Conservation (phyloP, 306 rosid genomes). For the Cucumis hystrix region DNA sequence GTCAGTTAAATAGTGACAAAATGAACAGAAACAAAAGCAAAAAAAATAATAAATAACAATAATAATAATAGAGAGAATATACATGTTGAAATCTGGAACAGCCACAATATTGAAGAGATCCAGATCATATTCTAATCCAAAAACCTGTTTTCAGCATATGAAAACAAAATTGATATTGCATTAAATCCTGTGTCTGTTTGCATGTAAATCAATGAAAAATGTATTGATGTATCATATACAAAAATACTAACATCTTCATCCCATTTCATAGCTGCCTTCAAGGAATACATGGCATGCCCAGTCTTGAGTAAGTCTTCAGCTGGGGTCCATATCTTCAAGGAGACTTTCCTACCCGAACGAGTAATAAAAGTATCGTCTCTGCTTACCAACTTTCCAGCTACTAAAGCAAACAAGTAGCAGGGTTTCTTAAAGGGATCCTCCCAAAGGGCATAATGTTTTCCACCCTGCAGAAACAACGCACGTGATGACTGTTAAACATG, state of each 20-base stretch:
- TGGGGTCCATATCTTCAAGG: slow-evolving; percentile 94
- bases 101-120: slow-evolving; percentile 98
- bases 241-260: slow-evolving; percentile 80
- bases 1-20: neutral
- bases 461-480: slow-evolving; percentile 41
- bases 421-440: slow-evolving; percentile 99
- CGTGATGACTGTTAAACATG: neutral
- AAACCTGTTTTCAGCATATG: slow-evolving; percentile 40
- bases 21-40: neutral
- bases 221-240: neutral
- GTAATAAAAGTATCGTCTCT: slow-evolving; percentile 69
- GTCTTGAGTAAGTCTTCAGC: slow-evolving; percentile 77
- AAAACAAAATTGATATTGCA: neutral
- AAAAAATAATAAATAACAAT: neutral
- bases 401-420: slow-evolving; percentile 95
- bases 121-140: slow-evolving; percentile 94
- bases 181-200: neutral
- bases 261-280: slow-evolving; percentile 98
- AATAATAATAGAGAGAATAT: slow-evolving; percentile 8
- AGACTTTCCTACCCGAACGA: slow-evolving; percentile 66
- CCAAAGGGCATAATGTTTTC: slow-evolving; percentile 86
- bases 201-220: slow-evolving; percentile 8
- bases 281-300: slow-evolving; percentile 87
- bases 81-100: slow-evolving; percentile 99
- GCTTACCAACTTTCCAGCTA: slow-evolving; percentile 85